These are phyloP conservation scores for Acanthochlamys bracteata DNA, from an alignment of 106 monocot species.

Conservation along the genomic window DNA sequence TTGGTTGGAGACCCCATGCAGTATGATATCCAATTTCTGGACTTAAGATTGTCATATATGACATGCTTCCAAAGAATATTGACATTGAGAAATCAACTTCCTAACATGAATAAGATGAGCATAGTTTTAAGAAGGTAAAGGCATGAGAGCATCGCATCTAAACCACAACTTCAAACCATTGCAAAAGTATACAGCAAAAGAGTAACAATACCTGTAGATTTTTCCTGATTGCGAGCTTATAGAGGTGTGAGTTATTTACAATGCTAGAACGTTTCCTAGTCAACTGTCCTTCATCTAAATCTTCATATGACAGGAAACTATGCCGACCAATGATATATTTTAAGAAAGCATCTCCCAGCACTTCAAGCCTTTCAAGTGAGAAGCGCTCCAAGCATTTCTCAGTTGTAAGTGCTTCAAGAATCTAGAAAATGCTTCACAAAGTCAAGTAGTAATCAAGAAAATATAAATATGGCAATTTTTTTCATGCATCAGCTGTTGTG, in stretches of 20 bases:
- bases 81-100: too few species aligned
- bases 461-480: background rate
- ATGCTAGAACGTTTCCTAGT: conserved; percentile 58
- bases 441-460: background rate
- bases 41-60: too few species aligned
- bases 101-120: too few species aligned
- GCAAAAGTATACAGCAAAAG: background rate
- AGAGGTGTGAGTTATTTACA: conserved; percentile 79
- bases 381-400: conserved; percentile 88
- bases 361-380: conserved; percentile 90
- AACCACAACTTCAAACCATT: too few species aligned
- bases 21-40: too few species aligned
- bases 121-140: too few species aligned
- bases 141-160: too few species aligned
- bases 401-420: conserved; percentile 87
- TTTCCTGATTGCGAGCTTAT: conserved; percentile 60
- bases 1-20: too few species aligned
- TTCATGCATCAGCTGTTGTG: background rate
- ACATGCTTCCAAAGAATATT: too few species aligned
- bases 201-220: conserved; percentile 57
- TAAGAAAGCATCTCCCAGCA: conserved; percentile 93
- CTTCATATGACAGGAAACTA: conserved; percentile 62
- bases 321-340: conserved; percentile 83
- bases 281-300: conserved; percentile 89
- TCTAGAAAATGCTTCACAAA: conserved; percentile 34